These are phyloP conservation scores for Yarrowia bubula DNA, from an alignment of 805 yeast species.

Conservation along the genomic window DNA sequence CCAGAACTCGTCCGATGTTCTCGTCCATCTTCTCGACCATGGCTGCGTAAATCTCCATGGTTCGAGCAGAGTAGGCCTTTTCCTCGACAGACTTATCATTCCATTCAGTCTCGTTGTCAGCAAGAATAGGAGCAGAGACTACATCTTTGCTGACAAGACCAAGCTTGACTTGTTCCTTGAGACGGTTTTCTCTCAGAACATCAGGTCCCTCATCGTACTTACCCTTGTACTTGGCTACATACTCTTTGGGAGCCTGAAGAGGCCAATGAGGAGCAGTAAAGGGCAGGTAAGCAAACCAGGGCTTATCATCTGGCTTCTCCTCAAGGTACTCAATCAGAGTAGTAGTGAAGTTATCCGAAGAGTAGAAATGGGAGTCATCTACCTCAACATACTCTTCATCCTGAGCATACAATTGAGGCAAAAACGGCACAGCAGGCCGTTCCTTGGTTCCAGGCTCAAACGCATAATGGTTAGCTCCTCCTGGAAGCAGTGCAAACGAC, in stretches of 20 bases:
- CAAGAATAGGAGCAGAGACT: slow-evolving; percentile 37
- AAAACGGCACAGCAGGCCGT: slow-evolving; percentile 38
- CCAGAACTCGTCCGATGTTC: slow-evolving; percentile 50
- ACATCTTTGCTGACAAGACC: slow-evolving; percentile 49
- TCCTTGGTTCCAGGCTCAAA: slow-evolving; percentile 40
- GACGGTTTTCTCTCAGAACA: slow-evolving; percentile 43
- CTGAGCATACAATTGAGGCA: slow-evolving; percentile 44
- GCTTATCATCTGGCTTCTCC: slow-evolving; percentile 39
- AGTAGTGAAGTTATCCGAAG: slow-evolving; percentile 47
- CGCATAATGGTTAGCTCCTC: slow-evolving; percentile 57
- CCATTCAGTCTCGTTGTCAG: slow-evolving; percentile 42
- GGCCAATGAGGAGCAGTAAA: slow-evolving; percentile 69
- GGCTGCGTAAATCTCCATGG: slow-evolving; percentile 59
- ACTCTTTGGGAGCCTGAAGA: slow-evolving; percentile 54
- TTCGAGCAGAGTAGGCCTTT: slow-evolving; percentile 42
- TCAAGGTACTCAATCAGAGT: slow-evolving; percentile 43
- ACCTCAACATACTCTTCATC: slow-evolving; percentile 41
- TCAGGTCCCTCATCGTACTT: slow-evolving; percentile 51
- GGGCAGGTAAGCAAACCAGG: slow-evolving; percentile 54
- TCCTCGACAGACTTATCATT: slow-evolving; percentile 44
- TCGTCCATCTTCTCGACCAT: slow-evolving; percentile 57
- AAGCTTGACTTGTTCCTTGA: slow-evolving; percentile 43
- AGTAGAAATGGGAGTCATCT: slow-evolving; percentile 44
- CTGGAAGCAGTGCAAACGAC: slow-evolving; percentile 51
- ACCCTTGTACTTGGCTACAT: slow-evolving; percentile 49